phyloP scores from a whole-genome alignment of 2,329 filamentous ascomycete genomes.

The Paecilomyces fulvus region DNA sequence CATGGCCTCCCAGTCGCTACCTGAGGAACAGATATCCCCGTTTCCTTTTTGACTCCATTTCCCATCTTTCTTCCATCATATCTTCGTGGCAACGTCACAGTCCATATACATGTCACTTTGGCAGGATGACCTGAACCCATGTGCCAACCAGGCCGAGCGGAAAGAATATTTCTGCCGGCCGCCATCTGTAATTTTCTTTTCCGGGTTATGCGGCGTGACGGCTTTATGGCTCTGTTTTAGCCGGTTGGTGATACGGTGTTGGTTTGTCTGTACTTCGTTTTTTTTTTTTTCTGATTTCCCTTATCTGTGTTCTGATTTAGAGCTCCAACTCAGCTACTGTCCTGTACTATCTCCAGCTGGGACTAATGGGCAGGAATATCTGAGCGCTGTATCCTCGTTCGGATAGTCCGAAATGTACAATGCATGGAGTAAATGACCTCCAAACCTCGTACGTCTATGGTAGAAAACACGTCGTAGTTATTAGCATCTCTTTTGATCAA shows the following conservation, averaged over 20 bases:
- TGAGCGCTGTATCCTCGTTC: not conserved
- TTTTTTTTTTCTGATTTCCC: not conserved
- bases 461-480: not conserved
- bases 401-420: not conserved
- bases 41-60: constrained; percentile 4
- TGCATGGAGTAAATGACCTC: not conserved
- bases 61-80: not conserved
- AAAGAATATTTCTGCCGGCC: not conserved
- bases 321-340: not conserved
- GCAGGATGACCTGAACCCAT: not conserved
- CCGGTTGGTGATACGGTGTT: not conserved
- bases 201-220: not conserved
- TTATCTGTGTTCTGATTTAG: not conserved
- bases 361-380: not conserved
- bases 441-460: not conserved
- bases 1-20: constrained; percentile 17
- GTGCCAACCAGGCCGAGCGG: not conserved
- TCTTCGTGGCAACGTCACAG: not conserved
- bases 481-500: not conserved
- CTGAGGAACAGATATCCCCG: not conserved
- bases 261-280: not conserved
- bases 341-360: not conserved
- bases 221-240: not conserved
- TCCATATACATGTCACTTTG: not conserved
- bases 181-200: not conserved